Evolutionary conservation across 2,329 filamentous ascomycete species (phyloP), one percentile per base, ranked within the genome.

Genomic region (Rhynchosporium agropyri): DNA sequence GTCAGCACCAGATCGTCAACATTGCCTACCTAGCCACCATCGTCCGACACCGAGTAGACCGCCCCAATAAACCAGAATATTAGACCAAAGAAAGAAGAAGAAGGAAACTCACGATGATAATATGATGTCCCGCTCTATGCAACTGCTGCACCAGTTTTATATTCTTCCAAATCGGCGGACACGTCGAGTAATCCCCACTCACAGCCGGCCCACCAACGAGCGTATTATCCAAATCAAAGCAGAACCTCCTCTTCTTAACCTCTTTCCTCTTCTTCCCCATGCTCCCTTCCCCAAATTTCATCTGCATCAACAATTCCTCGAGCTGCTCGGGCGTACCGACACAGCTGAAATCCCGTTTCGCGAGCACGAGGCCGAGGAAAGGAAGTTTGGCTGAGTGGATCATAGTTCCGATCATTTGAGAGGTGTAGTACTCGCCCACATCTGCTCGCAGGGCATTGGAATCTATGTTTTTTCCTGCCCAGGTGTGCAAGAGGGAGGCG

Each of bases 201-300:
- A 62, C 46, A 29, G 53, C 45, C 10, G 60, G 60, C 72, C 69
- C 70, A 56, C 73, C 73, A 36, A 74, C 71, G 1, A 75, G 65
- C 1, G 73, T 75, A 60, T 69, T 68, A 63, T 75, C 73, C 13
- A 74, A 65, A 62, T 75, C 71, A 62, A 74, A 74, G 60, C 72
- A 74, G 65, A 74, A 74, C n/a, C 72, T 68, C 10, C 72, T 63
- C 60, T 71, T 72, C 64, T 66, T 64, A 26, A 66, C 56, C 40
- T 70, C 66, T 42, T 68, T 68, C 28, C 57, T 60, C 28, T 64
- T 60, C 48, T 68, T 65, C 45, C 33, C 33, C 33, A 36, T 36
- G 6, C 33, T 2, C 9, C 33, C 33, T 6, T 36, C 33, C 6
- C 65, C 68, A 4, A 62, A 60, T 66, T 72, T 72, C 46, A 72